Conservation (phyloP, 108 stramenopile genomes). For the Discostella stelligeroides region DNA sequence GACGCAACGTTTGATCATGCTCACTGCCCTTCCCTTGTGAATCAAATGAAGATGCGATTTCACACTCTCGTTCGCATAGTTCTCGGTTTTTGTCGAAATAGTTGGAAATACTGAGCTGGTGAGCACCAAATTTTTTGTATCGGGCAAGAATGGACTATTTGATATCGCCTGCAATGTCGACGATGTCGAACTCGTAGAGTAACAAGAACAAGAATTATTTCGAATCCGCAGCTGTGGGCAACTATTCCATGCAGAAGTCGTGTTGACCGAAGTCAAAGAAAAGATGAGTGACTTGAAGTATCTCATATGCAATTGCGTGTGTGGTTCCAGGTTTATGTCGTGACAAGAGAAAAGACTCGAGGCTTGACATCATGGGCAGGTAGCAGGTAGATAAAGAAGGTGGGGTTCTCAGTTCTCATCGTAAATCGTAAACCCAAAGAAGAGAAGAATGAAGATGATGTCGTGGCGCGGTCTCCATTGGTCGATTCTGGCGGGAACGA, state of each 20-base stretch:
- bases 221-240: not conserved
- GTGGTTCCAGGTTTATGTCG: no score
- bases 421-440: no score
- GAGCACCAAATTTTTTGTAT: not conserved
- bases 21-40: conserved; percentile 44
- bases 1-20: conserved; percentile 52
- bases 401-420: no score
- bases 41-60: conserved; percentile 27
- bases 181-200: not conserved
- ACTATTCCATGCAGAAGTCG: not conserved
- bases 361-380: no score
- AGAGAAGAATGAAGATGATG: no score
- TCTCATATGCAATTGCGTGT: conserved; percentile 10
- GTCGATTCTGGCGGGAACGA: no score
- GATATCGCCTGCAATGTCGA: conserved; percentile 15
- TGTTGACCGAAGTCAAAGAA: conserved; percentile 10
- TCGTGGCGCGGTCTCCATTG: no score
- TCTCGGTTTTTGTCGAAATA: conserved; percentile 3
- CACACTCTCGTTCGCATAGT: not conserved
- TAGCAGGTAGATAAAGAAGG: no score
- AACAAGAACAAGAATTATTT: not conserved
- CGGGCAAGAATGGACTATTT: conserved; percentile 11
- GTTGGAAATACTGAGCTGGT: not conserved
- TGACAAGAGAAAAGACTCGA: no score
- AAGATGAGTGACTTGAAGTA: conserved; percentile 2